Conservation (phyloP, 306 rosid species). For the Arachis hypogaea region DNA sequence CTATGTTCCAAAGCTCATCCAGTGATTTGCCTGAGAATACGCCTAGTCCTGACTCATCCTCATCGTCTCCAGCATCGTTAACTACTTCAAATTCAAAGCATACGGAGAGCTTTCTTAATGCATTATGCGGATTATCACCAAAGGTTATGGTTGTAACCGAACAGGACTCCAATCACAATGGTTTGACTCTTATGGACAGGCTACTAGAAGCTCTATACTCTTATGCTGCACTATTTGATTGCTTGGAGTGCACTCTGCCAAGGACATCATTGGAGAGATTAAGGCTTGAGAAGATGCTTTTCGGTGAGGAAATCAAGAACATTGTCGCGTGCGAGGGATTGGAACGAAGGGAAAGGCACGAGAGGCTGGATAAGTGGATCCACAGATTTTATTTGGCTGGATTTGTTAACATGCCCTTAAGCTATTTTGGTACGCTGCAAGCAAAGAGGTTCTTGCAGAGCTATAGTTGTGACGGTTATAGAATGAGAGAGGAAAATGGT, state of each 20-base stretch:
- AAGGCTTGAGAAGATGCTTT: conserved; percentile 74
- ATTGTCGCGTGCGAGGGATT: conserved; percentile 70
- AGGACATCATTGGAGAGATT: conserved; percentile 66
- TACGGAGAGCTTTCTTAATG: conserved; percentile 60
- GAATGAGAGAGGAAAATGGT: conserved; percentile 65
- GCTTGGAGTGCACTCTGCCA: conserved; percentile 65
- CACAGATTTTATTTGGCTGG: conserved; percentile 59
- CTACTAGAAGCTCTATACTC: conserved; percentile 65
- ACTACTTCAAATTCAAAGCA: conserved; percentile 35
- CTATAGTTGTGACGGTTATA: conserved; percentile 67
- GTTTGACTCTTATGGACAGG: conserved; percentile 72
- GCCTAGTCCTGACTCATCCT: conserved; percentile 63
- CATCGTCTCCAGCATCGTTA: conserved; percentile 53
- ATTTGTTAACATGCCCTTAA: conserved; percentile 56
- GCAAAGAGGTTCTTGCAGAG: conserved; percentile 59
- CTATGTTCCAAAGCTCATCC: conserved; percentile 48
- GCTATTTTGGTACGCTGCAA: conserved; percentile 67
- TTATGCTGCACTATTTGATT: conserved; percentile 70
- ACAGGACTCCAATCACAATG: conserved; percentile 71
- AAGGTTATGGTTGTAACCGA: conserved; percentile 69
- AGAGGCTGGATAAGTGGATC: conserved; percentile 68
- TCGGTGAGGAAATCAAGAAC: conserved; percentile 77
- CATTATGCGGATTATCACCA: conserved; percentile 64
- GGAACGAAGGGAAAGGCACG: conserved; percentile 71
- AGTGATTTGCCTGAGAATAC: conserved; percentile 57